A percentile compares a stretch with the other conserved stretches of the same genome.
phyloP scores from a whole-genome alignment of 352 stramenopile species.

The Pythium phragmitis region DNA sequence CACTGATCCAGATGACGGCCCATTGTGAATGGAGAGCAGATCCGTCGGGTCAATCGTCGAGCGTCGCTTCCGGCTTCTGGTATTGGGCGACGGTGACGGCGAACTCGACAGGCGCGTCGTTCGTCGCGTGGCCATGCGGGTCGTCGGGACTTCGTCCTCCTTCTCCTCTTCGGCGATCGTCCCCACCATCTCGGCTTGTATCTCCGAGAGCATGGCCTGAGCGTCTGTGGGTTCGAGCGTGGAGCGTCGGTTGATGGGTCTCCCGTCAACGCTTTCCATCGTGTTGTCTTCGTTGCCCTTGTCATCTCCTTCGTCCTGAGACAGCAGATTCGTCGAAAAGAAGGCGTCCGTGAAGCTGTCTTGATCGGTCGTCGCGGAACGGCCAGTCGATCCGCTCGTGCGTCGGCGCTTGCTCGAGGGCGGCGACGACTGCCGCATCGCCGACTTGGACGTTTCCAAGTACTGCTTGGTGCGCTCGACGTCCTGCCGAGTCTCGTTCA shows the following conservation, averaged over 20 bases:
- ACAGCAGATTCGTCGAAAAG: conserved; percentile 48
- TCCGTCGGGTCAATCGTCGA: conserved; percentile 59
- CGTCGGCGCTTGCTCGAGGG: conserved; percentile 10
- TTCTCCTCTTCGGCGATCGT: neutral
- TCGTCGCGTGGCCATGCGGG: conserved; percentile 5
- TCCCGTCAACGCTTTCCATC: neutral
- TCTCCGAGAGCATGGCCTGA: conserved; percentile 39
- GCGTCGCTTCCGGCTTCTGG: conserved; percentile 30
- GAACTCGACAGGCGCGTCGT: conserved; percentile 2
- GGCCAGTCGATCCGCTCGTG: neutral
- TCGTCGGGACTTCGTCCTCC: neutral
- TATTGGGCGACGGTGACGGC: conserved; percentile 33
- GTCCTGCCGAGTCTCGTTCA: conserved; percentile 13
- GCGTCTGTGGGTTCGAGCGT: conserved; percentile 58
- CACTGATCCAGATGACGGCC: conserved; percentile 1
- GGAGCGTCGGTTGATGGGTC: conserved; percentile 23
- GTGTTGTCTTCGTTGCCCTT: conserved; percentile 9
- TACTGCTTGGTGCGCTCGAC: conserved; percentile 24
- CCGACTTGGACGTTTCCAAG: conserved; percentile 29
- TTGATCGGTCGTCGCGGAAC: conserved; percentile 13
- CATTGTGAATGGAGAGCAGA: conserved; percentile 29
- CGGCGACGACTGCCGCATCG: conserved; percentile 25
- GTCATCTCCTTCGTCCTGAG: conserved; percentile 29
- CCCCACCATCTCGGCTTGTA: conserved; percentile 25
- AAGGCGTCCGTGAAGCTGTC: conserved; percentile 59